A percentile compares a stretch with the other conserved stretches of the same genome.
Conservation (phyloP, 1,284 basidiomycete genomes). For the Sporisorium graminicola region DNA sequence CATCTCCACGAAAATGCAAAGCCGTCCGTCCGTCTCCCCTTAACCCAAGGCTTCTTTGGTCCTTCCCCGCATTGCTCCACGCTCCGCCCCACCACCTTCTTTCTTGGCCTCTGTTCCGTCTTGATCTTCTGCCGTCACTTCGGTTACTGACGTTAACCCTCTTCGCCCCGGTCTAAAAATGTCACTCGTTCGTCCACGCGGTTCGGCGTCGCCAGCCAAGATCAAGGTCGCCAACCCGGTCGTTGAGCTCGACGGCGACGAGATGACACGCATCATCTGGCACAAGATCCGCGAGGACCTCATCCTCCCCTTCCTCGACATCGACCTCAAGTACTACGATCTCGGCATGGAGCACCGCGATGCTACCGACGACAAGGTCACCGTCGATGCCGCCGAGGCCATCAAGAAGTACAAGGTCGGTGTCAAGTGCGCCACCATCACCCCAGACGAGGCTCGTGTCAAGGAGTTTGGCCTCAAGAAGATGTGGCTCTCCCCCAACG, state of each 20-base stretch:
- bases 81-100: not conserved
- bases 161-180: conserved; percentile 12
- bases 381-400: conserved; percentile 91
- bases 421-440: conserved; percentile 90
- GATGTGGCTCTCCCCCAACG: conserved; percentile 76
- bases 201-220: conserved; percentile 47
- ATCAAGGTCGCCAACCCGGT: conserved; percentile 91
- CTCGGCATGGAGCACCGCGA: conserved; percentile 93
- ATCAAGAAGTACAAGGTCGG: conserved; percentile 70
- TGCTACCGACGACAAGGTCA: conserved; percentile 92
- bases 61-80: not conserved
- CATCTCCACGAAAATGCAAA: not conserved
- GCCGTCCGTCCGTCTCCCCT: not conserved
- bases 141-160: not conserved
- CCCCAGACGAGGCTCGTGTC: conserved; percentile 94
- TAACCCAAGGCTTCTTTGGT: not conserved
- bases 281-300: conserved; percentile 98
- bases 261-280: conserved; percentile 77
- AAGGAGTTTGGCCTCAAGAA: conserved; percentile 88
- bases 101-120: no score
- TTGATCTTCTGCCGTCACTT: not conserved
- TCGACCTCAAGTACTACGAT: conserved; percentile 99
- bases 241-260: conserved; percentile 80
- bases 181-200: conserved; percentile 47
- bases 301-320: conserved; percentile 91